These are phyloP conservation scores for Suhomyces kunorum DNA, from an alignment of 1,139 yeast species.

Conservation along the genomic window DNA sequence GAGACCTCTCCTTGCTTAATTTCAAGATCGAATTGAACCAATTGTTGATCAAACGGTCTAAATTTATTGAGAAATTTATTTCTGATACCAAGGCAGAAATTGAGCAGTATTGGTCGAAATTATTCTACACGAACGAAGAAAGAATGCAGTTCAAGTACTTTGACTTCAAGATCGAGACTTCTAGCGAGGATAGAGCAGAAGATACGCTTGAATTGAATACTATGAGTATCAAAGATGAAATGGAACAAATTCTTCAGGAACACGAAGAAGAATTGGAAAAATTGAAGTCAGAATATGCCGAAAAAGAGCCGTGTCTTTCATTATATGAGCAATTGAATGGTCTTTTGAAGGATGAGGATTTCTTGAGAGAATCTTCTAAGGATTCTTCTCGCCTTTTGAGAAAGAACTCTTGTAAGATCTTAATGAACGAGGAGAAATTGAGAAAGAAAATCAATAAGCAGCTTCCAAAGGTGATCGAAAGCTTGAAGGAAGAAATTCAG, in stretches of 20 bases:
- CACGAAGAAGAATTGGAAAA: slow-evolving; percentile 65
- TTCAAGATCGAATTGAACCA: slow-evolving; percentile 59
- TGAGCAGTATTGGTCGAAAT: slow-evolving; percentile 58
- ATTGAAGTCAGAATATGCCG: slow-evolving; percentile 52
- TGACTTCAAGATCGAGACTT: slow-evolving; percentile 12
- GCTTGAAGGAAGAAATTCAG: slow-evolving; percentile 48
- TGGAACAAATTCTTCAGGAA: slow-evolving; percentile 53
- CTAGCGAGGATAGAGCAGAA: neutral
- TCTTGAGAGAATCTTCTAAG: slow-evolving; percentile 67
- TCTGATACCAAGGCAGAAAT: slow-evolving; percentile 60
- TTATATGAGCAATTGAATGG: slow-evolving; percentile 56
- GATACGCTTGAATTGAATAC: neutral
- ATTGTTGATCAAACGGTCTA: slow-evolving; percentile 59
- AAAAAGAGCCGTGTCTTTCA: slow-evolving; percentile 56
- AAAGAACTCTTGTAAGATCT: slow-evolving; percentile 75
- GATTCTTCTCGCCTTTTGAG: slow-evolving; percentile 79
- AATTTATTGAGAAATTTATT: slow-evolving; percentile 68
- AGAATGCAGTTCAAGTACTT: slow-evolving; percentile 39
- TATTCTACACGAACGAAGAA: slow-evolving; percentile 57
- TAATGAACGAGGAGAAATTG: slow-evolving; percentile 76
- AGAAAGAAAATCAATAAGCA: slow-evolving; percentile 66
- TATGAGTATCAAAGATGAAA: slow-evolving; percentile 20
- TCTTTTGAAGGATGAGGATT: slow-evolving; percentile 59
- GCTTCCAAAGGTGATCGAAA: slow-evolving; percentile 62
- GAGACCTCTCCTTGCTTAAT: slow-evolving; percentile 37